A percentile compares a stretch with the other conserved stretches of the same genome.
Evolutionary conservation across 257 asterid genomes (phyloP).

Genomic region (Cynanchum wilfordii): DNA sequence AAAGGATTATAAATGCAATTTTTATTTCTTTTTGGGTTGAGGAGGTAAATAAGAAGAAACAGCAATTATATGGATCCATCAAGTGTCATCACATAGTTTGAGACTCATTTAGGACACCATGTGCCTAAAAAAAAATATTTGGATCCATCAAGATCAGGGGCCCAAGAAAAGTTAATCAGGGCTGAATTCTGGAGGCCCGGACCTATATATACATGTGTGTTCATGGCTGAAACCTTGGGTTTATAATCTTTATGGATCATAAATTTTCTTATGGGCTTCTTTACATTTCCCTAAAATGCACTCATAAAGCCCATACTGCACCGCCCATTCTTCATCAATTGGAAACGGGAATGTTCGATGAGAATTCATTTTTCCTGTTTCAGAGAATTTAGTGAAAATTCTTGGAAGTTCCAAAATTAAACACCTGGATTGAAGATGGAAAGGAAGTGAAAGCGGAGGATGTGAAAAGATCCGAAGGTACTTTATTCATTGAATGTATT

Average conservation of each 20-base stretch:
- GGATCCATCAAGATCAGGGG: background rate
- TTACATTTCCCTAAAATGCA: background rate
- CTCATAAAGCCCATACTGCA: background rate
- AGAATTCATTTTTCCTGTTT: background rate
- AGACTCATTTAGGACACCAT: too few relatives aligned
- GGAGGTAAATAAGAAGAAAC: background rate
- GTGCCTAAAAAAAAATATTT: too few relatives aligned
- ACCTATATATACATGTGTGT: too few relatives aligned
- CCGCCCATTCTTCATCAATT: background rate
- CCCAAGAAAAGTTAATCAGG: background rate
- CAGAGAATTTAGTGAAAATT: too few relatives aligned
- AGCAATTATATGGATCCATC: too few relatives aligned
- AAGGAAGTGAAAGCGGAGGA: background rate
- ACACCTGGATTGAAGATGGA: background rate
- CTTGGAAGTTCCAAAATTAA: background rate
- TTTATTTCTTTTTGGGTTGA: too few relatives aligned
- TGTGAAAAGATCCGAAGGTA: conserved; percentile 6
- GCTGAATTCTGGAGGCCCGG: background rate
- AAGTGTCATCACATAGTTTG: too few relatives aligned
- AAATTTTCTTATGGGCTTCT: background rate
- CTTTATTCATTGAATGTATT: background rate
- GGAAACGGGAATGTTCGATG: background rate
- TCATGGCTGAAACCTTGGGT: background rate
- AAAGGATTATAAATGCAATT: too few relatives aligned
- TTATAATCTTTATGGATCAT: too few relatives aligned